These are phyloP conservation scores for Saccharomyces hybrid DNA, from an alignment of 1,139 yeast species.

Conservation along the genomic window DNA sequence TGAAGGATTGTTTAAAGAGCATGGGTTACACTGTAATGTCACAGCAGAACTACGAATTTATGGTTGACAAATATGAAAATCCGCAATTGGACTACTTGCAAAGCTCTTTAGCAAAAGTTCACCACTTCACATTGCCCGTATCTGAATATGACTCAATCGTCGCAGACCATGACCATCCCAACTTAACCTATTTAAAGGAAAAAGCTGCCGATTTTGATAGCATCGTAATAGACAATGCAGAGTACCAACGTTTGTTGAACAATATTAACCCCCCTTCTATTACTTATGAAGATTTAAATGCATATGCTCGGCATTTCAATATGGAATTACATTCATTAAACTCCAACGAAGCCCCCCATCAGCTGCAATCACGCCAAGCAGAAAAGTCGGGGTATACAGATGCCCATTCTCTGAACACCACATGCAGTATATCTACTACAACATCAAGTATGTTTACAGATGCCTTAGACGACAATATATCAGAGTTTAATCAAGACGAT, in stretches of 20 bases:
- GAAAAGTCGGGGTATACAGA: neutral
- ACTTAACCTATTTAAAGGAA: conserved; percentile 10
- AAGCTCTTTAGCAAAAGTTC: too few species aligned
- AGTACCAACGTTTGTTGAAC: conserved; percentile 4
- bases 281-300: neutral
- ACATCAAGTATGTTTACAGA: conserved; percentile 20
- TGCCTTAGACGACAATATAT: conserved; percentile 17
- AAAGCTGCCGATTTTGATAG: conserved; percentile 31
- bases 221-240: conserved; percentile 18
- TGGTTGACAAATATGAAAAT: too few species aligned
- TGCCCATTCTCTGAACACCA: neutral
- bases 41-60: too few species aligned
- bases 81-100: too few species aligned
- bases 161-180: conserved; percentile 2
- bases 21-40: too few species aligned
- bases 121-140: conserved; percentile 30
- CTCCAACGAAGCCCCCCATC: neutral
- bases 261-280: neutral
- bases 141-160: conserved; percentile 6
- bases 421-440: conserved; percentile 1
- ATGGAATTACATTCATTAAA: neutral
- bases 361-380: neutral
- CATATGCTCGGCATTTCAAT: neutral
- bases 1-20: too few species aligned
- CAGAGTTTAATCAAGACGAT: neutral